phyloP scores from a whole-genome alignment of 2,329 filamentous ascomycete genomes.

The Colletotrichum zoysiae region DNA sequence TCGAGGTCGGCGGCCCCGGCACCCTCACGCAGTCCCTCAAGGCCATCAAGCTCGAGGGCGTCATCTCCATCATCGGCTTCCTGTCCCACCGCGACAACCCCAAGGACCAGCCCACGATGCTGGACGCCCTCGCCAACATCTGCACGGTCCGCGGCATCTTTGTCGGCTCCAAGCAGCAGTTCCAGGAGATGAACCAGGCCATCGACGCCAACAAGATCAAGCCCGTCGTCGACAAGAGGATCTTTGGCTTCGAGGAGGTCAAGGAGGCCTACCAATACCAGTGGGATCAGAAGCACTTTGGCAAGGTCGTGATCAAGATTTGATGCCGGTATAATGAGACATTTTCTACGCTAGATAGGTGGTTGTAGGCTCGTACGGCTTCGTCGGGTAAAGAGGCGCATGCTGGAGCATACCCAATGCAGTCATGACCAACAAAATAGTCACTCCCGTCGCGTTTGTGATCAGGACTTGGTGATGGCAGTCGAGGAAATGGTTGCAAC shows the following conservation, averaged over 20 bases:
- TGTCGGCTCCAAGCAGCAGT: constrained; percentile 39
- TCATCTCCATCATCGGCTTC: constrained; percentile 56
- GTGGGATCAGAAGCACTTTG: constrained; percentile 37
- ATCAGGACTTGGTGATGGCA: neutral
- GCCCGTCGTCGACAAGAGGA: constrained; percentile 31
- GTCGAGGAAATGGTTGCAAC: too few species aligned
- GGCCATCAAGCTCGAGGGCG: constrained; percentile 60
- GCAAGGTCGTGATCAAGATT: constrained; percentile 38
- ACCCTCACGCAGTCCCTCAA: constrained; percentile 60
- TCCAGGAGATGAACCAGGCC: constrained; percentile 39
- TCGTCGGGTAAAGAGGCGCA: neutral
- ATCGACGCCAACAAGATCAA: constrained; percentile 39
- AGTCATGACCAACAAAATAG: neutral
- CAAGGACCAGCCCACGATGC: constrained; percentile 31
- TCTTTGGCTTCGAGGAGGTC: constrained; percentile 39
- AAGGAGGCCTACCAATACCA: constrained; percentile 41
- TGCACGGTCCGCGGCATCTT: constrained; percentile 38
- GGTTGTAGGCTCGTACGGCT: neutral
- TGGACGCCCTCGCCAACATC: constrained; percentile 37
- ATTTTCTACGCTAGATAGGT: neutral
- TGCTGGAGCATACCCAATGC: constrained; percentile 7
- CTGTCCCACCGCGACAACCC: constrained; percentile 25
- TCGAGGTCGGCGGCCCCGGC: constrained; percentile 61
- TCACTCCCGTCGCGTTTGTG: neutral
- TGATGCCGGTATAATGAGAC: neutral